A percentile compares a stretch with the other conserved stretches of the same genome.
Conservation (phyloP, 2,329 filamentous ascomycete genomes). For the Monilinia fructigena region DNA sequence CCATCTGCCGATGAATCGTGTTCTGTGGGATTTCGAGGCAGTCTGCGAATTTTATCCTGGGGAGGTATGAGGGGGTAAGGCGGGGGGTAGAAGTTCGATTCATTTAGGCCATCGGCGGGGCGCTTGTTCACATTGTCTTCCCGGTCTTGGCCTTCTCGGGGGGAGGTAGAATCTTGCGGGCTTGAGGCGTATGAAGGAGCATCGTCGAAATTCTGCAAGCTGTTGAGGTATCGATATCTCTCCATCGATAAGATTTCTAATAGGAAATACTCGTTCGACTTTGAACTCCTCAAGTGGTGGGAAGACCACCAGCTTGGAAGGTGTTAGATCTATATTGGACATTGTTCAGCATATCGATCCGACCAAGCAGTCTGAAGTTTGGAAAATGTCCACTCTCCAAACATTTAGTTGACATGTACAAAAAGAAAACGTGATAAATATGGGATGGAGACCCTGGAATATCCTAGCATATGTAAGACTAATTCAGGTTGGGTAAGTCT, state of each 20-base stretch:
- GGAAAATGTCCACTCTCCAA: conserved; percentile 10
- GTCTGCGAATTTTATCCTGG: conserved; percentile 25
- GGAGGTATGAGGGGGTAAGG: conserved; percentile 30
- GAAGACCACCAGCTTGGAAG: conserved; percentile 28
- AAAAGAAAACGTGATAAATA: neutral
- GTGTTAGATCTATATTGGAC: conserved; percentile 17
- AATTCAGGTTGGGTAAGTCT: neutral
- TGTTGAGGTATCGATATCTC: neutral
- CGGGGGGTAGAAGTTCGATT: conserved; percentile 23
- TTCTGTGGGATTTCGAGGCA: conserved; percentile 4
- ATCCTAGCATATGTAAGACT: too few species aligned
- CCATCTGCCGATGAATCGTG: neutral
- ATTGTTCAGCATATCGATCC: conserved; percentile 20
- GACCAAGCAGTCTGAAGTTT: neutral
- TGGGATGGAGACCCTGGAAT: neutral
- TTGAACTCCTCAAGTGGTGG: conserved; percentile 27
- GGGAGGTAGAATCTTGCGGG: neutral
- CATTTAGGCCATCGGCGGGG: conserved; percentile 7
- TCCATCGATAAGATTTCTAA: conserved; percentile 30
- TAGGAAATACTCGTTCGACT: conserved; percentile 34
- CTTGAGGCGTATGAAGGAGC: neutral
- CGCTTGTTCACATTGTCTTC: neutral
- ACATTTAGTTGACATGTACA: neutral
- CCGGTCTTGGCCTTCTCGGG: neutral
- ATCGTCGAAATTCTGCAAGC: conserved; percentile 1